phyloP scores from a whole-genome alignment of 2,329 filamentous ascomycete species.

The Madurella mycetomatis region DNA sequence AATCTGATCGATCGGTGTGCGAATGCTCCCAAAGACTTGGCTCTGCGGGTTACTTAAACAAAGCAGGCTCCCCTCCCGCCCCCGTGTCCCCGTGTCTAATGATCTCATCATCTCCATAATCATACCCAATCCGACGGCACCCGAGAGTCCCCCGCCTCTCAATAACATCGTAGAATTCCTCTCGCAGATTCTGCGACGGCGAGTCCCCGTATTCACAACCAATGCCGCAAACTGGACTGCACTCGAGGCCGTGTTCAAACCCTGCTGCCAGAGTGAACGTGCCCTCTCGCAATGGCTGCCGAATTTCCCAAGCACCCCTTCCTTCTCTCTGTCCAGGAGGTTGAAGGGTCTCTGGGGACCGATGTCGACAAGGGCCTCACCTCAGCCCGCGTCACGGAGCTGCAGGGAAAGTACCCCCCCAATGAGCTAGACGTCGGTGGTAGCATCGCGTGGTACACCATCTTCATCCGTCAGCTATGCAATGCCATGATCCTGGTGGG shows the following conservation, averaged over 20 bases:
- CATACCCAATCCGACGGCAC: neutral
- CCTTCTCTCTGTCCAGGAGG: constrained; percentile 57
- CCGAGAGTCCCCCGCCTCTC: neutral
- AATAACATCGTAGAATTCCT: constrained; percentile 7
- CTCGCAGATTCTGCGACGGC: constrained; percentile 8
- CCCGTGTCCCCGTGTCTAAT: neutral
- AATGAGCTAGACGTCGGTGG: constrained; percentile 69
- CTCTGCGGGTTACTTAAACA: constrained; percentile 12
- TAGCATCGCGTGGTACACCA: constrained; percentile 65
- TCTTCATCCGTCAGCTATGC: constrained; percentile 66
- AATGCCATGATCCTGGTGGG: constrained; percentile 73
- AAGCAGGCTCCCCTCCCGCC: constrained; percentile 1
- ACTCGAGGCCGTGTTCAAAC: constrained; percentile 3
- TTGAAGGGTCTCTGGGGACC: constrained; percentile 57
- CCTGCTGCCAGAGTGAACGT: constrained; percentile 8
- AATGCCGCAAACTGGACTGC: constrained; percentile 18
- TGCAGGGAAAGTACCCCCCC: constrained; percentile 56
- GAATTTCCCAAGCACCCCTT: constrained; percentile 53
- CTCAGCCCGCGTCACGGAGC: constrained; percentile 52
- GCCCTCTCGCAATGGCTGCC: constrained; percentile 27
- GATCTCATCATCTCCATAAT: neutral
- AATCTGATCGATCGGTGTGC: constrained; percentile 16
- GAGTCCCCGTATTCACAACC: neutral
- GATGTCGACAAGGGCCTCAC: constrained; percentile 64
- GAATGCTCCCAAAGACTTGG: neutral